Conservation (phyloP, 2,329 filamentous ascomycete genomes). For the Lachnellula suecica region DNA sequence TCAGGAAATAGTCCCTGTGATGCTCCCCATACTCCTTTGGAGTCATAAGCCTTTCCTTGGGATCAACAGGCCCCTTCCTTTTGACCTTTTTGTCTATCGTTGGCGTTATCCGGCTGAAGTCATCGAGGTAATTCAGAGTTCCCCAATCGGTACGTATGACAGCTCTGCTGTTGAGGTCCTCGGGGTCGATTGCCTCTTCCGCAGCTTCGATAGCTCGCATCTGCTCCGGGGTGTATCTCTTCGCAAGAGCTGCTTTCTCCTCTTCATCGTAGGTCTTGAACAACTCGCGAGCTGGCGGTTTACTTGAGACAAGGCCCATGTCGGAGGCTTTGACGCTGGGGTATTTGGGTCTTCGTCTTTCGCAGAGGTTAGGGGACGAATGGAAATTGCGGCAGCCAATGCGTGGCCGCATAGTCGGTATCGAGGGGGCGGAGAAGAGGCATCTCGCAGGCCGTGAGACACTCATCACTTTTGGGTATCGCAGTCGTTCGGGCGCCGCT, state of each 20-base stretch:
- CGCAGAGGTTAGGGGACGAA: conserved; percentile 37
- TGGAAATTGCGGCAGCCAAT: conserved; percentile 49
- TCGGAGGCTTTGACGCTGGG: conserved; percentile 37
- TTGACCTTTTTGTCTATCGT: conserved; percentile 70
- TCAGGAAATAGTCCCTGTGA: conserved; percentile 45
- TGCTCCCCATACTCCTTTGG: conserved; percentile 61
- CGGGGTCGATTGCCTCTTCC: conserved; percentile 71
- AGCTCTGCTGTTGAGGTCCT: conserved; percentile 74
- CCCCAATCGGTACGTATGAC: conserved; percentile 71
- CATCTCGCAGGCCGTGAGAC: conserved; percentile 47
- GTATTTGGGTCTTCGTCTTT: conserved; percentile 39
- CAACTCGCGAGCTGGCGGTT: conserved; percentile 37
- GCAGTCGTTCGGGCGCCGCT: conserved; percentile 17
- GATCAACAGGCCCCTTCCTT: conserved; percentile 29
- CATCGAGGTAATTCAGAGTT: conserved; percentile 74
- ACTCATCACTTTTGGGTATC: conserved; percentile 40
- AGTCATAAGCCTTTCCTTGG: conserved; percentile 51
- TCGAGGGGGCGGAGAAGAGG: conserved; percentile 47
- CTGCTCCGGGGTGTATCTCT: conserved; percentile 78
- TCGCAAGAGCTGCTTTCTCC: conserved; percentile 60
- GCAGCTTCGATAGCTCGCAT: conserved; percentile 78
- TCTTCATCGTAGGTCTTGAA: conserved; percentile 66
- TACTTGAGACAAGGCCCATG: conserved; percentile 26
- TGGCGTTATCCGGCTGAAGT: conserved; percentile 75
- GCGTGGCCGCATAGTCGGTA: conserved; percentile 38